phyloP scores from a whole-genome alignment of 306 rosid genomes.

The Cicer yamashitae region DNA sequence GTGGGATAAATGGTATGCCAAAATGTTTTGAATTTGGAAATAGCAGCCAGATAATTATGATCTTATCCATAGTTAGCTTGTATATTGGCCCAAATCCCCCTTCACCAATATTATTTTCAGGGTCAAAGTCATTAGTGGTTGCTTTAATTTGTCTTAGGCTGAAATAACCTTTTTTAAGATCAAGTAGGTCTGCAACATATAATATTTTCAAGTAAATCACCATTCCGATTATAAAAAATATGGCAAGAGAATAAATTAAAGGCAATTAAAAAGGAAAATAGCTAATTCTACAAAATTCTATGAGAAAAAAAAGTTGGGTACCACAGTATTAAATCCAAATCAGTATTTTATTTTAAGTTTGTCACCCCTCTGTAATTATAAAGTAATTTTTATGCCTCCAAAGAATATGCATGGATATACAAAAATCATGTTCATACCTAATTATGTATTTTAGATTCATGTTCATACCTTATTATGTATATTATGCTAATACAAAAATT shows the following conservation, averaged over 20 bases:
- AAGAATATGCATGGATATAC: background rate
- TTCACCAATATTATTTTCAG: slow-evolving; percentile 71
- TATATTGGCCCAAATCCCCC: slow-evolving; percentile 83
- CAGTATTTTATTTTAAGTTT: no score
- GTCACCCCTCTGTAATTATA: no score
- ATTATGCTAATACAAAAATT: no score
- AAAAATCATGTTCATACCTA: background rate
- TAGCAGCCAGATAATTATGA: background rate
- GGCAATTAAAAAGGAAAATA: no score
- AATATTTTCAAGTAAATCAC: background rate
- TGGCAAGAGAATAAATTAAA: no score
- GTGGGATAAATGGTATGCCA: background rate
- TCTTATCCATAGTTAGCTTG: slow-evolving; percentile 55
- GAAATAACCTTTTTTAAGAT: slow-evolving; percentile 65
- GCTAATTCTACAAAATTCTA: no score
- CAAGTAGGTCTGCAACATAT: slow-evolving; percentile 55
- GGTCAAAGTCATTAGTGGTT: slow-evolving; percentile 64
- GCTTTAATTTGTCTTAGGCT: slow-evolving; percentile 67
- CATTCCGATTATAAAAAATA: background rate
- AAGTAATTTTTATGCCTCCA: no score
- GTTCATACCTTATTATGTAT: no score
- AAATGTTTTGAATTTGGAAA: background rate
- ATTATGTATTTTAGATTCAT: background rate
- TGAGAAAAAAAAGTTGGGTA: no score
- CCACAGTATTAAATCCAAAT: no score